Evolutionary conservation across 331 rosid genomes (phyloP).

Genomic region (Pyracantha coccinea): DNA sequence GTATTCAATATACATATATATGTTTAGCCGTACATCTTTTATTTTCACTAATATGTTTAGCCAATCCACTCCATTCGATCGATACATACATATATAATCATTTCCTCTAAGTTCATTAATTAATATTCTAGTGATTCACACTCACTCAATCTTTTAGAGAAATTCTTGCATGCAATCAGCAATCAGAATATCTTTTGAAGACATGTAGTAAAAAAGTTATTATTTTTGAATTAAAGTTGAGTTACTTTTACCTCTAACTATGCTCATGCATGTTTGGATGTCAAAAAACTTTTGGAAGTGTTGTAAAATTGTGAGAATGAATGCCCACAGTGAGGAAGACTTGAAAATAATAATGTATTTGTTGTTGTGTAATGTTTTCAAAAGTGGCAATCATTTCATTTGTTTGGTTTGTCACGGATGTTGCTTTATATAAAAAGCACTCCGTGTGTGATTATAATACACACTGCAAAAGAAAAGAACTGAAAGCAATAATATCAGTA

Average conservation of each 20-base stretch:
- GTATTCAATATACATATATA: neutral
- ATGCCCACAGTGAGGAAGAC: no score
- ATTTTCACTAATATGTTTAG: neutral
- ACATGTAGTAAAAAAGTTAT: neutral
- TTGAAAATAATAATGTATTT: no score
- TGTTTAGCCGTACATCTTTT: neutral
- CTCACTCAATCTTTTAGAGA: neutral
- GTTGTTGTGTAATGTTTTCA: no score
- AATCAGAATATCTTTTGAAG: neutral
- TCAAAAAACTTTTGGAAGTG: neutral
- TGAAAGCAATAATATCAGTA: no score
- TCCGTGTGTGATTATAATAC: no score
- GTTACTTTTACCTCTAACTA: neutral
- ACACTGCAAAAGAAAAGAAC: no score
- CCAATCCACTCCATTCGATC: neutral
- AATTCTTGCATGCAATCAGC: neutral
- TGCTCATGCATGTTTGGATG: neutral
- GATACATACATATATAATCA: no score
- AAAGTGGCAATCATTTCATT: no score
- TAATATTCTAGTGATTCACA: neutral
- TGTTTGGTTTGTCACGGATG: no score
- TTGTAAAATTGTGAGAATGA: no score
- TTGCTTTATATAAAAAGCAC: no score
- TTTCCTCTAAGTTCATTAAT: no score
- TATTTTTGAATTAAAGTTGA: neutral